Conservation (phyloP, 768 basidiomycete species). For the Tricholoma sp. region DNA sequence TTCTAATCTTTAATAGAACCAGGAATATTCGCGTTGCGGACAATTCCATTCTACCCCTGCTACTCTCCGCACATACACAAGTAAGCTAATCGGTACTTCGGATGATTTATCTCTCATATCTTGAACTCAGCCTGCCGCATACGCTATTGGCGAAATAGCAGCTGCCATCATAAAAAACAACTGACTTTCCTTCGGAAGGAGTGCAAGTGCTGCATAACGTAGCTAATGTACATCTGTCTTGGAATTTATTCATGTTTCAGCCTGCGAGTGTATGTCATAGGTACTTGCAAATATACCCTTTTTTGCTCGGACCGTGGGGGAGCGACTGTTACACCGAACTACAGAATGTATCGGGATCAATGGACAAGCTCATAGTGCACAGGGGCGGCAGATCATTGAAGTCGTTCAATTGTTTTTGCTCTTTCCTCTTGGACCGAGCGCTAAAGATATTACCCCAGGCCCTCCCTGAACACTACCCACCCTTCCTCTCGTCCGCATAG, state of each 20-base stretch:
- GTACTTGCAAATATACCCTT: not conserved
- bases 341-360: no score
- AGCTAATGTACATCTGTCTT: not conserved
- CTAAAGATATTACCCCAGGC: conserved; percentile 12
- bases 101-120: not conserved
- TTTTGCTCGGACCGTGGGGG: not conserved
- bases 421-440: conserved; percentile 5
- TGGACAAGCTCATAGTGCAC: not conserved
- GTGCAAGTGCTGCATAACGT: not conserved
- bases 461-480: conserved; percentile 26
- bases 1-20: conserved; percentile 29
- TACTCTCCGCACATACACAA: conserved; percentile 32
- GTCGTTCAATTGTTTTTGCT: not conserved
- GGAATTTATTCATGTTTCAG: not conserved
- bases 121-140: conserved; percentile 14
- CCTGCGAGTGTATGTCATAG: not conserved
- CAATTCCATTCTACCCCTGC: conserved; percentile 35
- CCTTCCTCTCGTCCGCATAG: conserved; percentile 22
- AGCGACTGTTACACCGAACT: not conserved
- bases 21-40: conserved; percentile 44
- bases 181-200: not conserved
- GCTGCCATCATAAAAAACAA: conserved; percentile 12
- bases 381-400: not conserved
- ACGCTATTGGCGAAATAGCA: conserved; percentile 21
- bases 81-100: conserved; percentile 3